These are phyloP conservation scores for Novymonas esmeraldas DNA, from an alignment of 208 protist species.

Conservation along the genomic window DNA sequence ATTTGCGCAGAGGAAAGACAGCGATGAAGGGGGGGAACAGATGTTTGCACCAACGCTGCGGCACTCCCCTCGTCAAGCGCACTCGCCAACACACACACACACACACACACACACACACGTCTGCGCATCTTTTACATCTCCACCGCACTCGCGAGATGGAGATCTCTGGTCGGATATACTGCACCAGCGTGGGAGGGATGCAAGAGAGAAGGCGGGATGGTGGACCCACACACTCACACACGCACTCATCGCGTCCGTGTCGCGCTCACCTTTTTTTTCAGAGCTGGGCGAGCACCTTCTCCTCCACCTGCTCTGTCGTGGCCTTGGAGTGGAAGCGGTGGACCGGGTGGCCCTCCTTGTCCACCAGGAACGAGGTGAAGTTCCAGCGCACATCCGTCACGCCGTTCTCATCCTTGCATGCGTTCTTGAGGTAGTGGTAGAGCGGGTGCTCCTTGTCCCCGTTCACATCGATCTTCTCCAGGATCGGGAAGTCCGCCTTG, in stretches of 20 bases:
- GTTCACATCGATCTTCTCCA: slow-evolving; percentile 93
- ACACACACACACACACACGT: too few species aligned
- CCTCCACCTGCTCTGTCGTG: slow-evolving; percentile 51
- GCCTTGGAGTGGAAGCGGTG: slow-evolving; percentile 75
- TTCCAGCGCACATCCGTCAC: slow-evolving; percentile 91
- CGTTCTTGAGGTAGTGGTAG: slow-evolving; percentile 83
- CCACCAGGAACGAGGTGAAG: slow-evolving; percentile 93
- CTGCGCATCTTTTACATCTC: too few species aligned
- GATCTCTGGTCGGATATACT: too few species aligned
- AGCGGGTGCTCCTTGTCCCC: slow-evolving; percentile 77
- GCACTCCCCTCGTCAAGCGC: too few species aligned
- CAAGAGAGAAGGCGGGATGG: not conserved
- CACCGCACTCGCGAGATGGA: too few species aligned
- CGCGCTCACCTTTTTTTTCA: too few species aligned
- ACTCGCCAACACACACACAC: too few species aligned
- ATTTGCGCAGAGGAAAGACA: too few species aligned
- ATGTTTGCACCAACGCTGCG: too few species aligned
- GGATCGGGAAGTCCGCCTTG: slow-evolving; percentile 79
- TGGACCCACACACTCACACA: not conserved
- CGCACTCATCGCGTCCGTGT: too few species aligned
- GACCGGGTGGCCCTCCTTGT: slow-evolving; percentile 67
- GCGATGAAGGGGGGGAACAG: too few species aligned
- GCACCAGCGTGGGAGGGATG: too few species aligned
- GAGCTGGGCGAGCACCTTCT: slow-evolving; percentile 60
- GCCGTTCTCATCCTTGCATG: slow-evolving; percentile 49